These are phyloP conservation scores for Lolium rigidum DNA, from an alignment of 176 grass and related monocot genomes.

Conservation along the genomic window DNA sequence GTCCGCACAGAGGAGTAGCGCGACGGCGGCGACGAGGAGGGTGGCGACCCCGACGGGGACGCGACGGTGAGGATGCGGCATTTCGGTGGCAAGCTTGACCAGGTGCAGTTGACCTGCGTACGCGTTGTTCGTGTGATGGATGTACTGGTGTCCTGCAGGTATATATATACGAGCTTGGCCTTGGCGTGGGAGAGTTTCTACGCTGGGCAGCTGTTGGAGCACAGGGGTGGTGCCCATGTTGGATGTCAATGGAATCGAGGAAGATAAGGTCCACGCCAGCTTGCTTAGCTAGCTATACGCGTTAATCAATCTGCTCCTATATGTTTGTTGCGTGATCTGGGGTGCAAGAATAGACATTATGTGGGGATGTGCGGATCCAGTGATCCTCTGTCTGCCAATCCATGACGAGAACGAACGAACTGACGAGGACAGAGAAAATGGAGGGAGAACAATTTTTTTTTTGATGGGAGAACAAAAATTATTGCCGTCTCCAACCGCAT, in stretches of 20 bases:
- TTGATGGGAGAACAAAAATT: neutral
- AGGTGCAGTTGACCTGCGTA: neutral
- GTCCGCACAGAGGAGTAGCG: neutral
- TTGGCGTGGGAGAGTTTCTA: neutral
- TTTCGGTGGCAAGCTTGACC: neutral
- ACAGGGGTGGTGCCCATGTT: slow-evolving; percentile 44
- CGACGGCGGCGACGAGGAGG: neutral
- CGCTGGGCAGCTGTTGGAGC: neutral
- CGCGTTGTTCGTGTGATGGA: neutral
- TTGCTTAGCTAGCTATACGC: neutral
- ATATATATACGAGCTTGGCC: neutral
- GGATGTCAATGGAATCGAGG: neutral
- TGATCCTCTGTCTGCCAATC: neutral
- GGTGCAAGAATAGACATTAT: neutral
- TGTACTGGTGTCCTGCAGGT: no score
- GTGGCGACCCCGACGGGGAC: neutral
- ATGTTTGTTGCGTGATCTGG: slow-evolving; percentile 1
- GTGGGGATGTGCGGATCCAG: neutral
- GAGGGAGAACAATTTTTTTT: no score
- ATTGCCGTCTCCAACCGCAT: no score
- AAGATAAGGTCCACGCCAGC: slow-evolving; percentile 24
- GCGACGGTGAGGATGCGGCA: neutral
- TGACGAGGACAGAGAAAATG: no score
- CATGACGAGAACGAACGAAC: neutral
- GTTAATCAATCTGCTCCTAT: neutral